Evolutionary conservation across 257 asterid genomes (phyloP), one percentile per base, ranked within the genome.

Genomic region (Solanum rostratum): DNA sequence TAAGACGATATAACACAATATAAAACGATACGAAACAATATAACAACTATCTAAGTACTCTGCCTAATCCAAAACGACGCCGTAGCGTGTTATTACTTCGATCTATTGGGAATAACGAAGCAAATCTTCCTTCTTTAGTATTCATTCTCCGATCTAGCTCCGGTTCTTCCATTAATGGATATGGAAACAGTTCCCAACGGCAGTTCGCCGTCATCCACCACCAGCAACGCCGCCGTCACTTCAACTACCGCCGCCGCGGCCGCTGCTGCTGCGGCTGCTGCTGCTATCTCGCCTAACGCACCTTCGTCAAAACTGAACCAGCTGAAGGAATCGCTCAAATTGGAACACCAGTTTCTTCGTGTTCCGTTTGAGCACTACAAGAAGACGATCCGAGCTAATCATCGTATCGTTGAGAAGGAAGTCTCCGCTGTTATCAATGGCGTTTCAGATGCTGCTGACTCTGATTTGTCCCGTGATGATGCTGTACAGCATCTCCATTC

Each of bases 341-440:
- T 95, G 50, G 99, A 95, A 86, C 97, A 97, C 88, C 99, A 97
- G 90, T 91, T 97, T 86, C 94, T 97, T 46, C 96, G 99, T 27
- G 99, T 95, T n/a, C 99, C 99, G 3, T 95, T 95, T 91, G 98
- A 97, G 88, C 93, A 94, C 85, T 97, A 90, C 90, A 97, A 94
- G 88, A 95, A 95, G 91, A 93, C 97, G 92, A 93, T 97, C 94
- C 97, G 99, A 74, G 88, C 97, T 73, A 94, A 97, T 87, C 98
- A 97, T 87, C 98, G 99, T 69, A 39, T 90, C 79, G 90, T 90
- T 78, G 99, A 97, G 93, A 97, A 97, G 85, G 99, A 95, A 86
- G 89, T 95, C 8, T 89, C 96, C 71, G 91, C 97, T 57, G 92
- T 94, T 37, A 91, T 97, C 3, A 90, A 93, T 55, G 95, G 91